Evolutionary conservation across 768 basidiomycete species (phyloP), one percentile per base, ranked within the genome.

Genomic region (Leccinellum albellum): DNA sequence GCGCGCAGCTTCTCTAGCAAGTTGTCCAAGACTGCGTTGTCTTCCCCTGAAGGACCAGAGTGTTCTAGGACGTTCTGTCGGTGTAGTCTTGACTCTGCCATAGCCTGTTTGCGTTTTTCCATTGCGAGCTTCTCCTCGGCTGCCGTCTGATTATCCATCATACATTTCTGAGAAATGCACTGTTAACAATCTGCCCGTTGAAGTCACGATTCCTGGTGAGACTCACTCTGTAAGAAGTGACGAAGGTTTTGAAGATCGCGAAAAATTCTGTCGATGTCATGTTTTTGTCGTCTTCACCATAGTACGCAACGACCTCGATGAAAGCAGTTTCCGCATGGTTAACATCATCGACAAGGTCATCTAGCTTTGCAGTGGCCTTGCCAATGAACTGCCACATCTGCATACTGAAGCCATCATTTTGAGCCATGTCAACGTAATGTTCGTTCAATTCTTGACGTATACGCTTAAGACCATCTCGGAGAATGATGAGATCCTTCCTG

Each of bases 211-310:
- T 14, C 21, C 28, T 46, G 17, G 17, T 37, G 17, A 37, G 53
- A 4, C 78, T 56, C 61, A 91, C 91, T 80, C 79, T 87, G 73
- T 95, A 99, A 2, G 94, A 96, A 0, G 88, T 95, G 26, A 95
- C 83, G 65, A 99, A 99, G 2, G 92, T 97, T 75, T 97, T 94
- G 83, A 98, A 98, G 64, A 96, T 87, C 13, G 86, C 93, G 74
- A 93, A 99, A 76, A 98, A 99, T 66, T 98, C 96, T 3, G 88
- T 80, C 0, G 94, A 92, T 49, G 87, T 75, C 83, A 88, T 86
- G 60, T 78, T 88, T 72, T 88, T 90, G 63, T 91, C 88, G 37
- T 97, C 95, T 72, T 99, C 97, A 12, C 95, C 94, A 67, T 90
- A 99, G 68, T 93, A 96, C 55, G 80, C 85, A 57, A 96, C 81